phyloP scores from a whole-genome alignment of 75 land plant genomes.

The Pinus tabuliformis region DNA sequence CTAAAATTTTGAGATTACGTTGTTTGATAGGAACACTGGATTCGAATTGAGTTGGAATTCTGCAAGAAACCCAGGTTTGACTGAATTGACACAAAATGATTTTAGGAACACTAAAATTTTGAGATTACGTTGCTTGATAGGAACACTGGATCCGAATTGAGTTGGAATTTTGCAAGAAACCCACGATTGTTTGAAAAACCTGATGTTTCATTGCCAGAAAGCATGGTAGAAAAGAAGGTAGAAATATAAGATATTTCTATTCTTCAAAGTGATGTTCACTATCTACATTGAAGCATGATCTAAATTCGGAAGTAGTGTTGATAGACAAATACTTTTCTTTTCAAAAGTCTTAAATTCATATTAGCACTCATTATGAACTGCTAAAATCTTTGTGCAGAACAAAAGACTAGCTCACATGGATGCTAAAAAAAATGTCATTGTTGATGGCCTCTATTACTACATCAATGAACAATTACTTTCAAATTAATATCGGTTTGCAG shows the following conservation, averaged over 20 bases:
- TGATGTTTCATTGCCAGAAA: neutral
- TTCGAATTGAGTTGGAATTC: too few species aligned
- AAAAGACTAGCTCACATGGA: neutral
- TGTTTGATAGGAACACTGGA: too few species aligned
- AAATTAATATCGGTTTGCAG: too few species aligned
- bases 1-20: too few species aligned
- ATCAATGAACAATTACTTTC: too few species aligned
- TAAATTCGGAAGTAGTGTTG: neutral
- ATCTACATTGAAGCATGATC: neutral
- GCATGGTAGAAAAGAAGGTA: neutral
- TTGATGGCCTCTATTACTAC: too few species aligned
- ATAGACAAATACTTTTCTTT: neutral
- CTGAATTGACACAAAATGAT: neutral
- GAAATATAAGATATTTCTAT: neutral
- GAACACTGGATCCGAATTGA: conserved; percentile 6
- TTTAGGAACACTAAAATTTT: conserved; percentile 1
- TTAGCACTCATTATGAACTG: neutral
- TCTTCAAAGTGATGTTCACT: too few species aligned
- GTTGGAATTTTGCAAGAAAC: conserved; percentile 6
- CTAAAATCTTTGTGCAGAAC: neutral
- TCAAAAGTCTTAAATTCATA: neutral
- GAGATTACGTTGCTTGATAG: conserved; percentile 3
- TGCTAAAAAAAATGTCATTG: neutral
- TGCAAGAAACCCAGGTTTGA: too few species aligned
- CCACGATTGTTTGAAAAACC: conserved; percentile 4